These are phyloP conservation scores for Skeletonema marinoi DNA, from an alignment of 108 stramenopile genomes.

Conservation along the genomic window DNA sequence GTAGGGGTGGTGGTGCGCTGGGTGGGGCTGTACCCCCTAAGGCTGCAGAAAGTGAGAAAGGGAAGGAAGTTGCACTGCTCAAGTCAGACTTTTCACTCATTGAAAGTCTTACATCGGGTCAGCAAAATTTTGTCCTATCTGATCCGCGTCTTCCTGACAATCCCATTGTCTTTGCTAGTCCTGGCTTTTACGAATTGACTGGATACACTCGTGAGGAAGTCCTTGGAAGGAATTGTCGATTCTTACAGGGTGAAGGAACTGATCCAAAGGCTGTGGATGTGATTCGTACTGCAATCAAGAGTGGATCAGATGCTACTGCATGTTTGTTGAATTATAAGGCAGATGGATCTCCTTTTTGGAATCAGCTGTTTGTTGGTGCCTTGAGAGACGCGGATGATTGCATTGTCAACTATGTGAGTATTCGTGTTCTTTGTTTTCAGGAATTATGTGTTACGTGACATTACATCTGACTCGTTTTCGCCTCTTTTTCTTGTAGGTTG, in stretches of 20 bases:
- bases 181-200: conserved; percentile 92
- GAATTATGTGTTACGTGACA: not conserved
- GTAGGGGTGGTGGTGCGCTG: not conserved
- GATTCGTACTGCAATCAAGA: conserved; percentile 78
- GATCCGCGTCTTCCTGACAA: conserved; percentile 98
- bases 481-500: conserved; percentile 59
- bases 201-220: conserved; percentile 94
- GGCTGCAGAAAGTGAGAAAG: conserved; percentile 1
- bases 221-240: conserved; percentile 98
- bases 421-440: not conserved
- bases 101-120: conserved; percentile 77
- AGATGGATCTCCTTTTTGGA: conserved; percentile 98
- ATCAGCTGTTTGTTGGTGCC: conserved; percentile 96
- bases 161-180: conserved; percentile 92
- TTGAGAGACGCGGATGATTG: conserved; percentile 91
- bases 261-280: conserved; percentile 93
- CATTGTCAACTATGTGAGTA: conserved; percentile 93
- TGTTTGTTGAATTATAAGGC: conserved; percentile 97
- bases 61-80: conserved; percentile 47
- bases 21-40: conserved; percentile 15
- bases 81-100: conserved; percentile 86
- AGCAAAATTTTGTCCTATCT: conserved; percentile 90
- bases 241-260: conserved; percentile 95
- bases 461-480: not conserved
- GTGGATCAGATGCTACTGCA: conserved; percentile 86